Evolutionary conservation across 2,329 filamentous ascomycete species (phyloP).

Genomic region (Calonectria pseudoreteaudii): DNA sequence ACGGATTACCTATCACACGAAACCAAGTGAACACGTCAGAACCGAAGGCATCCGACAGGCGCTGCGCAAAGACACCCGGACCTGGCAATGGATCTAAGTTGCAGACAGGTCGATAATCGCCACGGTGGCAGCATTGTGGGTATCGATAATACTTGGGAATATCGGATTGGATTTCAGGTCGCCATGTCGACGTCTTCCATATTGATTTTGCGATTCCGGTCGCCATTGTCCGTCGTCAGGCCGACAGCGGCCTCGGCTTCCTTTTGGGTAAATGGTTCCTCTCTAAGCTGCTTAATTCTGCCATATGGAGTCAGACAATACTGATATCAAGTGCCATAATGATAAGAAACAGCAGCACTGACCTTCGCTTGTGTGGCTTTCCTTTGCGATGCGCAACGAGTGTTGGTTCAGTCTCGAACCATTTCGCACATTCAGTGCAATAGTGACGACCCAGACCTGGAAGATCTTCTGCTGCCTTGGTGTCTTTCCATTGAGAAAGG

Average conservation of each 20-base stretch:
- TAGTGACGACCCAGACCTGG: slow-evolving; percentile 89
- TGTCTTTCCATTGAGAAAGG: slow-evolving; percentile 80
- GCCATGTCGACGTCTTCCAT: slow-evolving; percentile 50
- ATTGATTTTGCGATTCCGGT: slow-evolving; percentile 31
- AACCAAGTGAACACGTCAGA: background rate
- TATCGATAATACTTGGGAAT: slow-evolving; percentile 18
- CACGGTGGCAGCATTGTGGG: background rate
- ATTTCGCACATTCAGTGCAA: slow-evolving; percentile 94
- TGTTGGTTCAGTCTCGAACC: slow-evolving; percentile 89
- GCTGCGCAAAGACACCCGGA: background rate
- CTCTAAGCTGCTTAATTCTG: slow-evolving; percentile 84
- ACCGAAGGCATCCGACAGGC: background rate
- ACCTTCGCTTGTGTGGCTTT: slow-evolving; percentile 93
- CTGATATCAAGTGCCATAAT: background rate
- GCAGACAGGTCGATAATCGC: background rate
- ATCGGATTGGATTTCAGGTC: slow-evolving; percentile 35
- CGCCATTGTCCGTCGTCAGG: slow-evolving; percentile 74
- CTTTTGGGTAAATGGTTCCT: slow-evolving; percentile 88
- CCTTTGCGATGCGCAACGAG: slow-evolving; percentile 81
- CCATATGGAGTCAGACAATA: slow-evolving; percentile 35
- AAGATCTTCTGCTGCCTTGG: slow-evolving; percentile 86
- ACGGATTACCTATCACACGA: background rate
- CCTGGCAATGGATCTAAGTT: background rate
- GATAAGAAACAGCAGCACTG: slow-evolving; percentile 24
- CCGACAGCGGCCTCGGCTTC: slow-evolving; percentile 86